Percentiles rank a stretch among this genome's conserved stretches.
phyloP scores from a whole-genome alignment of 1,139 yeast species.

The Blastobotrys apis region DNA sequence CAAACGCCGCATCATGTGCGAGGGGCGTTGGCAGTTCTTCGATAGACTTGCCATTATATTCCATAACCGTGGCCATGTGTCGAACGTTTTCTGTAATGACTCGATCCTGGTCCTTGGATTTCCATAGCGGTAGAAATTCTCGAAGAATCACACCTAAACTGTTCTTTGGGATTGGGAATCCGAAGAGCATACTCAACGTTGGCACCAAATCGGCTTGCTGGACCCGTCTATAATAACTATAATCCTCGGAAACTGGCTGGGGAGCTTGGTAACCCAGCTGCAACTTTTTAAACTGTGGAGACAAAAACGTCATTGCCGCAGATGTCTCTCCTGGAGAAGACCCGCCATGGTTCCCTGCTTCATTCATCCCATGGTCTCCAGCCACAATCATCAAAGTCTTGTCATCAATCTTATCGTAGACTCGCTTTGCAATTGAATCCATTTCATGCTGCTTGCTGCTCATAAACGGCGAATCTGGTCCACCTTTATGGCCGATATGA shows the following conservation, averaged over 20 bases:
- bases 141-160: slow-evolving; percentile 70
- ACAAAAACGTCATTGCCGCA: slow-evolving; percentile 68
- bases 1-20: slow-evolving; percentile 28
- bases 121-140: slow-evolving; percentile 53
- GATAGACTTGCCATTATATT: background rate
- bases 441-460: slow-evolving; percentile 75
- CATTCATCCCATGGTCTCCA: slow-evolving; percentile 95
- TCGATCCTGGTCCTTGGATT: slow-evolving; percentile 37
- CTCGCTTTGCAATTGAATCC: slow-evolving; percentile 58
- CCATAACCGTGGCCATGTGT: slow-evolving; percentile 4
- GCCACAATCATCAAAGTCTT: slow-evolving; percentile 66
- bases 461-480: slow-evolving; percentile 80
- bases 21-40: background rate
- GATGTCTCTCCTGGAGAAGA: slow-evolving; percentile 89
- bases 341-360: slow-evolving; percentile 93
- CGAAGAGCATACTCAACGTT: slow-evolving; percentile 65
- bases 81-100: slow-evolving; percentile 49
- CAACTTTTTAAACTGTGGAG: slow-evolving; percentile 48
- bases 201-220: slow-evolving; percentile 91
- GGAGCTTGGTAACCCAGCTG: slow-evolving; percentile 26
- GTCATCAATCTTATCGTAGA: slow-evolving; percentile 51
- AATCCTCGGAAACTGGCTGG: slow-evolving; percentile 47
- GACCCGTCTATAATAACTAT: slow-evolving; percentile 48
- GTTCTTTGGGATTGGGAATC: slow-evolving; percentile 81
- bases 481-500: slow-evolving; percentile 97